Conservation (phyloP, 306 rosid species). For the Cicer pinnatifidum region DNA sequence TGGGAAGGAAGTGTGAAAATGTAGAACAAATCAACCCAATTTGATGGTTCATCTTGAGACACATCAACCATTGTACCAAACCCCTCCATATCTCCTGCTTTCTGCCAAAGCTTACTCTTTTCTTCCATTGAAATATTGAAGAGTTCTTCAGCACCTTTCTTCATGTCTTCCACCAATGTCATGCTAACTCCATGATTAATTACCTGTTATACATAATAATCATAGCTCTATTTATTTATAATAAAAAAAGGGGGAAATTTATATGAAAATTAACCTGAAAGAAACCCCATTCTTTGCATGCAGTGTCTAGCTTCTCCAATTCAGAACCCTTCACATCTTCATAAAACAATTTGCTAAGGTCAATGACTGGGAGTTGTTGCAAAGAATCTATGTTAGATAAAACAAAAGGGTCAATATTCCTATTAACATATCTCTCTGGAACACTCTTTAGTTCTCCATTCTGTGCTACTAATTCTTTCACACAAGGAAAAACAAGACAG, state of each 20-base stretch:
- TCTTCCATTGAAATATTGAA: conserved; percentile 54
- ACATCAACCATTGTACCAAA: conserved; percentile 37
- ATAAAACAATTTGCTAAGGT: conserved; percentile 46
- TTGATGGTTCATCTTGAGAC: conserved; percentile 7
- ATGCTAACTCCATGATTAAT: conserved; percentile 46
- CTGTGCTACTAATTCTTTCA: not conserved
- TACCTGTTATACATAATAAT: conserved; percentile 31
- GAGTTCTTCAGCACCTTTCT: conserved; percentile 41
- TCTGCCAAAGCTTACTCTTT: conserved; percentile 49
- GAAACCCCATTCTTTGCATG: conserved; percentile 67
- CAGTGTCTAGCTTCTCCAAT: conserved; percentile 46
- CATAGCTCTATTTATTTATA: too few species aligned
- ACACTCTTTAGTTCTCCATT: not conserved
- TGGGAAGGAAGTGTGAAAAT: conserved; percentile 45
- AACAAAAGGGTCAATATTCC: not conserved
- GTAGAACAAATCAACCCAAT: conserved; percentile 44
- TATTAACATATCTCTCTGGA: conserved; percentile 1
- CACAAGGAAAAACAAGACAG: not conserved
- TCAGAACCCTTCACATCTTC: conserved; percentile 39
- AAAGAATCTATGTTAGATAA: conserved; percentile 15
- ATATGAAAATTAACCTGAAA: conserved; percentile 48
- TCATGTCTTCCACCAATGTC: conserved; percentile 44
- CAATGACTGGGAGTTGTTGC: conserved; percentile 51
- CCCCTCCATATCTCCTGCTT: conserved; percentile 50
- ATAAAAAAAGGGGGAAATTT: too few species aligned